Evolutionary conservation across 805 yeast genomes (phyloP), one percentile per base, ranked within the genome.

Genomic region (Candida pini): DNA sequence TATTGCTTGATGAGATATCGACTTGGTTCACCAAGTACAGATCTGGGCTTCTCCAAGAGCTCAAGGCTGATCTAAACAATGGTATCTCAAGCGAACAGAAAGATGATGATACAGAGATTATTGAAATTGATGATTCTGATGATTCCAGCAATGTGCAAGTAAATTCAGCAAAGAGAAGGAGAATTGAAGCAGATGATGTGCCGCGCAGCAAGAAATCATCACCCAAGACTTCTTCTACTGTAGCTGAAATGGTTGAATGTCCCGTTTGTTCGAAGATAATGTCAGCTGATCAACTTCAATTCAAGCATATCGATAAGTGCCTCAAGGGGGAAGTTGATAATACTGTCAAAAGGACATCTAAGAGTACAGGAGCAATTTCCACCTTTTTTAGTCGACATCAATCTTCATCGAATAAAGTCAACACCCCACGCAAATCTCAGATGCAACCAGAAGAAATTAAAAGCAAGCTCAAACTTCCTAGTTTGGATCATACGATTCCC

Each of bases 1-100:
- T 76, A 25, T 59, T 80, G 6, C 57, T 87, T n/a, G 95, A 82
- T 49, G 94, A 85, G 43, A 62, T 84, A 0, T 78, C 76, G 2
- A 56, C 58, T 26, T 71, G 83, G 54, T 78, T 71, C 55, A 54
- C 50, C 12, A 50, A 55, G 9, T 38, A 71, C n/a, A 56, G 82
- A 42, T 48, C 56, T 3, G 58, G 56, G 6, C 47, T 76, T 22
- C 19, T 69, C 9, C 60, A 62, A 6, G 31, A 44, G 16, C 39
- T 71, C 32, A 34, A 31, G 35, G 26, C 35, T n/a, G 38, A 41
- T 13, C 44, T 41, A 7, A 41, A 30, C 8, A 43, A 41, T n/a
- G 13, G 38, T 35, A 16, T 30, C 35, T 5, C 35, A 29, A 19
- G 33, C 14, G 20, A 9, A 13, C 20, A 27, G 30, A 4, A 14